Base-by-base conservation (phyloP, 805 yeast genomes). In the Saccharomycopsis microspora region DNA sequence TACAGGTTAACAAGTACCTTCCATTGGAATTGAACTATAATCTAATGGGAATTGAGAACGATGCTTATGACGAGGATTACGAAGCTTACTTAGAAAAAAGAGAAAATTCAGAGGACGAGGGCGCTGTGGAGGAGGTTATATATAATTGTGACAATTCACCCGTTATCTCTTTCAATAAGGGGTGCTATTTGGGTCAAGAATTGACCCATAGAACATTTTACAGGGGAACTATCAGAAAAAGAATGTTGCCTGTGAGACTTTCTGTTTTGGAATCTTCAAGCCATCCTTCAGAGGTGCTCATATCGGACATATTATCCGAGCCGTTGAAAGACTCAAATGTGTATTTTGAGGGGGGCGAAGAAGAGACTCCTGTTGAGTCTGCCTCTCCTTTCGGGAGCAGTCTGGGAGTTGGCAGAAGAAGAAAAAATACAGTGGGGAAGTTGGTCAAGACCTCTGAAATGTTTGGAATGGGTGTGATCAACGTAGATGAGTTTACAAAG, bases 151-250 rank as follows among this genome's bases (percentile, higher is more conserved):
- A 39, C 10, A 44, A 46, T 19, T 30, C 49, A 6, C 51, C 53
- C 11, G 47, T 90, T 0, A 71, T 93, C 9, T 86, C 90, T 46
- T 76, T 82, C 45, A 82, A 87, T 54, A 93, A 93, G 62, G 99
- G 99, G 1, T 93, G 99, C 61, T 93, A 93, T 57, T 81, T 87
- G 10, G 99, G 99, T 1, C 98, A 93, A 64, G 99, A 93, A 61
- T 69, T 93, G 45, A 89, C 97, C 0, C 87, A 89, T 11, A 74
- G 98, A 57, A 82, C 97, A 0, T 81, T 74, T 58, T 85, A 85
- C 51, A 79, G 82, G 33, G 96, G 96, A 3, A 75, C 80, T 1
- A 75, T 89, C n/a, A 71, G 95, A 32, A 88, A 89, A 57, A 69
- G 97, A 47, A 67, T 87, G 3, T 76, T 85, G 42, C 97, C 97